A percentile compares a stretch with the other conserved stretches of the same genome.
These are phyloP conservation scores for Senna siamea DNA, from an alignment of 306 rosid genomes.

Conservation along the genomic window DNA sequence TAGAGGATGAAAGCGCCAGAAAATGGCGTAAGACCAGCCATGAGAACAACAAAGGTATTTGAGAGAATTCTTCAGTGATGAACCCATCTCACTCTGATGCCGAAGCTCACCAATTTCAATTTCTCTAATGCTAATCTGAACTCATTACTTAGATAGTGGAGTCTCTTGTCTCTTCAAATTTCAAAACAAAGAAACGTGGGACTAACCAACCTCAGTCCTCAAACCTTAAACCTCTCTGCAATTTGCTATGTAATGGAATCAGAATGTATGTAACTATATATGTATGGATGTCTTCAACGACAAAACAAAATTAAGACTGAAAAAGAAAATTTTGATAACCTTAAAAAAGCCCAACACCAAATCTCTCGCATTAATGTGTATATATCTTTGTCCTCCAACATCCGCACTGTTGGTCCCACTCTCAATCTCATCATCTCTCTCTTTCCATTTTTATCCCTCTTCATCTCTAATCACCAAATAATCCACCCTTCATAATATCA, in stretches of 20 bases:
- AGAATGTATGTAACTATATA: not conserved
- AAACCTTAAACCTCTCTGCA: too few species aligned
- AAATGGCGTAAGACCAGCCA: constrained; percentile 81
- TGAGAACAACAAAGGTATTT: constrained; percentile 58
- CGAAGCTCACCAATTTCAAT: too few species aligned
- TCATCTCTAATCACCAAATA: constrained; percentile 8
- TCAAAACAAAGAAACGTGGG: too few species aligned
- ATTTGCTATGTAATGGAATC: too few species aligned
- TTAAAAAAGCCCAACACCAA: constrained; percentile 34
- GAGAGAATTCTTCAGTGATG: constrained; percentile 54
- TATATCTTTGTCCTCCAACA: constrained; percentile 34
- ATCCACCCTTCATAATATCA: constrained; percentile 39
- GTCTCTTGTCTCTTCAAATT: too few species aligned
- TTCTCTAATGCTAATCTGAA: too few species aligned
- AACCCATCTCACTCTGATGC: constrained; percentile 10
- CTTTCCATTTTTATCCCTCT: constrained; percentile 4
- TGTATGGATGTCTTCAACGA: constrained; percentile 17
- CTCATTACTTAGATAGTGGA: too few species aligned
- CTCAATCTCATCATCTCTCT: not conserved
- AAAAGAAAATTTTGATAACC: not conserved
- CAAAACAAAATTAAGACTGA: not conserved
- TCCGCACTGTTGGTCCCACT: not conserved
- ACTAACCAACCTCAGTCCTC: too few species aligned
- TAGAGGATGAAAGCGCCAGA: constrained; percentile 70
- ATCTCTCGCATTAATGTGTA: constrained; percentile 33